Percentiles rank a stretch among this genome's conserved stretches.
Evolutionary conservation across 2,329 filamentous ascomycete species (phyloP).

Genomic region (Cladophialophora carrionii): DNA sequence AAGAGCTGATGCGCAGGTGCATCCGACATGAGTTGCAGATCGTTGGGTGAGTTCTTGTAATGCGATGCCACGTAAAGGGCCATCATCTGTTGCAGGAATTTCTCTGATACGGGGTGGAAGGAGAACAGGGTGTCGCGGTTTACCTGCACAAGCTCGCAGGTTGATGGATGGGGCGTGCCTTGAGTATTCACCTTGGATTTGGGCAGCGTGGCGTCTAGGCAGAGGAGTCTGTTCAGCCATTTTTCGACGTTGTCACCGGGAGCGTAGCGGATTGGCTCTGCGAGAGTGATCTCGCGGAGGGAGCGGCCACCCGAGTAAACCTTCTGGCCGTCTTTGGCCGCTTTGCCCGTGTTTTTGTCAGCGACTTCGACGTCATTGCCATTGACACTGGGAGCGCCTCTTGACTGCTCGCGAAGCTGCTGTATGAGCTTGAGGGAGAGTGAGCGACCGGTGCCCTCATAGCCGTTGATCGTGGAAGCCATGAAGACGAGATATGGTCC

Average conservation of each 20-base stretch:
- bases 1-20: conserved; percentile 96
- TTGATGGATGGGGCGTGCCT: conserved; percentile 84
- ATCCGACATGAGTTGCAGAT: conserved; percentile 98
- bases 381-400: conserved; percentile 61
- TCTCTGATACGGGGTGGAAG: conserved; percentile 94
- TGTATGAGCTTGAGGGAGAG: conserved; percentile 96
- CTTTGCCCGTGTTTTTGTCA: conserved; percentile 77
- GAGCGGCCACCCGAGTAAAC: conserved; percentile 70
- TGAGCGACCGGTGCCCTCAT: conserved; percentile 94
- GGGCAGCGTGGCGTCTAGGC: conserved; percentile 87
- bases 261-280: conserved; percentile 92
- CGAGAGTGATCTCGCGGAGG: conserved; percentile 86
- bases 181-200: conserved; percentile 71
- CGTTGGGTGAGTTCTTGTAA: conserved; percentile 98
- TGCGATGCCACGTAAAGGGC: conserved; percentile 95
- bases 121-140: conserved; percentile 98
- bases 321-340: conserved; percentile 65
- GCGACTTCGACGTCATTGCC: conserved; percentile 68
- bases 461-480: conserved; percentile 98
- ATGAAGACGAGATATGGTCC: conserved; percentile 98
- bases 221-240: conserved; percentile 93
- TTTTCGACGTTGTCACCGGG: conserved; percentile 89
- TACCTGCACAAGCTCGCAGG: conserved; percentile 89
- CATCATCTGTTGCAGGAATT: conserved; percentile 97
- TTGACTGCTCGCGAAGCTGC: conserved; percentile 90